Base-by-base conservation (phyloP, 495 filamentous ascomycete genomes). In the Tuber calosporum region DNA sequence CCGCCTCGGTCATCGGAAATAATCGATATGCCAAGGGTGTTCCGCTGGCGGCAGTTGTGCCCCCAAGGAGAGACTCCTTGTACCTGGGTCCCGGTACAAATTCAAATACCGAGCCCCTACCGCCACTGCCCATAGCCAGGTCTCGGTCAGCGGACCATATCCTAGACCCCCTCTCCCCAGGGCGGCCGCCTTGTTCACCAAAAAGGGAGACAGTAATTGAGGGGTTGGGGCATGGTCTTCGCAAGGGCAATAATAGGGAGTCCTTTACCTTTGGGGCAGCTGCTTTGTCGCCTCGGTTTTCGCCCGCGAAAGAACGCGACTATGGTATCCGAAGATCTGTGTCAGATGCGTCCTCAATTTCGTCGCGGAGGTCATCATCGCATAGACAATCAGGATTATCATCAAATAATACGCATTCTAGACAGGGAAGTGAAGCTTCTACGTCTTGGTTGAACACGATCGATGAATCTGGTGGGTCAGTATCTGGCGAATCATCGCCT, bases 401-500 rank as follows among this genome's bases (percentile, higher is more conserved):
- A 6, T 72, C 71, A 20, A 82, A 76, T 70, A 78, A 53, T 72
- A 84, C 83, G 3, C 89, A 89, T 74, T 84, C 83, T 38, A 83
- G 87, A 53, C 88, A 86, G 41, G 84, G 86, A 40, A 92, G 91
- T 77, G 88, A 88, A 73, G 92, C 92, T 74, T 92, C 93, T 20
- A 91, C 91, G 36, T 97, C 94, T 8, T 99, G 95, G 95, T 83
- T 99, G 13, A 93, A 97, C 80, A 96, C 95, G 0, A 98, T 98
- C 71, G 94, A 98, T 82, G 95, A 99, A 81, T 97, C 93, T 13
- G 93, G 90, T 42, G 90, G 88, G 22, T 97, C 94, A 22, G 77
- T 80, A 67, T 80, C 74, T 30, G 80, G 80, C 11, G 80, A 82
- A 67, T 79, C 79, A 48, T 81, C 79, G 2, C 78, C 79, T 68